A percentile compares a stretch with the other conserved stretches of the same genome.
Conservation (phyloP, 2,329 filamentous ascomycete genomes). For the Ophiosphaerella herpotricha region DNA sequence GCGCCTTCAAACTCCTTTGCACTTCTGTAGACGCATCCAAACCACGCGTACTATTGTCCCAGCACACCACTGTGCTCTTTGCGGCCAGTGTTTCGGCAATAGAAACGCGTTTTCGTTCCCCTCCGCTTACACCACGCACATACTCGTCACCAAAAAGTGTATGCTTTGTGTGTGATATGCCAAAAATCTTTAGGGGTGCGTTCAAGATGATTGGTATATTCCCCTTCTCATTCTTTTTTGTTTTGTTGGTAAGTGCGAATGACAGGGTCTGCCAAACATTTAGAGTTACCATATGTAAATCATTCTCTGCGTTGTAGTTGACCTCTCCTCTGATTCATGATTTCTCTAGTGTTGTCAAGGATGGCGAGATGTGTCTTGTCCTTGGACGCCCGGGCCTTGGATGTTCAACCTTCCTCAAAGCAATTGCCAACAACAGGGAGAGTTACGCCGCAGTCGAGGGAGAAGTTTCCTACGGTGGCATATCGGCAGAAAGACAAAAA, state of each 20-base stretch:
- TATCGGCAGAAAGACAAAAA: constrained; percentile 68
- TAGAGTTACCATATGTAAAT: constrained; percentile 73
- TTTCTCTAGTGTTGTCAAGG: constrained; percentile 69
- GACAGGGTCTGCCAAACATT: constrained; percentile 79
- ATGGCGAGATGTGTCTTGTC: constrained; percentile 74
- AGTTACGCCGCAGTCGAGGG: constrained; percentile 70
- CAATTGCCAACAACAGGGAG: constrained; percentile 71
- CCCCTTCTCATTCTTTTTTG: constrained; percentile 65
- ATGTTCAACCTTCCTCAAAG: constrained; percentile 76
- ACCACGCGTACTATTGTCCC: constrained; percentile 82
- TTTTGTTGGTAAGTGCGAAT: constrained; percentile 77
- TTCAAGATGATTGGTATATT: constrained; percentile 72
- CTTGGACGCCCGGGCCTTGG: constrained; percentile 76
- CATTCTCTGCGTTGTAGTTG: constrained; percentile 78
- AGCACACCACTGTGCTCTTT: constrained; percentile 68
- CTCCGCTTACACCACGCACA: constrained; percentile 75
- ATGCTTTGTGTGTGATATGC: constrained; percentile 74
- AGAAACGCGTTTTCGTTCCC: constrained; percentile 74
- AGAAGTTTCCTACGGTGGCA: constrained; percentile 73
- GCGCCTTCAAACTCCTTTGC: constrained; percentile 68
- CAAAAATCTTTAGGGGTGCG: constrained; percentile 76
- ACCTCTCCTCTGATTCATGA: constrained; percentile 73
- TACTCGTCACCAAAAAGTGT: constrained; percentile 77
- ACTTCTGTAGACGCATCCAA: constrained; percentile 74
- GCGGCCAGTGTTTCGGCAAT: constrained; percentile 79